Evolutionary conservation across 345 rosid genomes (phyloP).

Genomic region (Raphanus sativus): DNA sequence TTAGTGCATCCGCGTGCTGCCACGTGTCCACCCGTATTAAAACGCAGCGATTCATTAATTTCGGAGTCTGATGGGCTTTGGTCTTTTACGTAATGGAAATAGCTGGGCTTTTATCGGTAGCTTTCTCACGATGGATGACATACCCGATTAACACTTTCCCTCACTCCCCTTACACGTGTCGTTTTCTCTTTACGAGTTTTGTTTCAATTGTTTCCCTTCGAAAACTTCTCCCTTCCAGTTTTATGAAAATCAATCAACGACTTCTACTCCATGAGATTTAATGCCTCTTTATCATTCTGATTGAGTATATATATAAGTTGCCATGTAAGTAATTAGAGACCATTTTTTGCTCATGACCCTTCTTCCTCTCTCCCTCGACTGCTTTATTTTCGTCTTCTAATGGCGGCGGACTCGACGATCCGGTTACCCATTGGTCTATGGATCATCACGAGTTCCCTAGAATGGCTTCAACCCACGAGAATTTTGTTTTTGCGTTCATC

Average conservation of each 20-base stretch:
- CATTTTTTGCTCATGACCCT: slow-evolving; percentile 44
- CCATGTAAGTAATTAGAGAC: not conserved
- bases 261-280: not conserved
- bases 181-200: no score
- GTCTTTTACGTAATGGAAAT: no score
- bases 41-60: no score
- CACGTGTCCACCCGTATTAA: no score
- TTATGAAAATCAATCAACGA: not conserved
- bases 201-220: no score
- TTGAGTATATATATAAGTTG: not conserved
- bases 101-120: no score
- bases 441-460: slow-evolving; percentile 63
- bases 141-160: no score
- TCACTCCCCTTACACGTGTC: no score
- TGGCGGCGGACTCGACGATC: slow-evolving; percentile 46
- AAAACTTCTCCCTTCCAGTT: not conserved
- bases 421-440: slow-evolving; percentile 40
- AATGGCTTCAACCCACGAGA: slow-evolving; percentile 38
- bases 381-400: slow-evolving; percentile 48
- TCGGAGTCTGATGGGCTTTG: no score
- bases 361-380: slow-evolving; percentile 56
- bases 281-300: not conserved
- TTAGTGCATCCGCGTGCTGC: no score
- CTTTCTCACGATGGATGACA: no score
- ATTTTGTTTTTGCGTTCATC: slow-evolving; percentile 8